Base-by-base conservation (phyloP, 148 eudicot species). In the Bassia scoparia region DNA sequence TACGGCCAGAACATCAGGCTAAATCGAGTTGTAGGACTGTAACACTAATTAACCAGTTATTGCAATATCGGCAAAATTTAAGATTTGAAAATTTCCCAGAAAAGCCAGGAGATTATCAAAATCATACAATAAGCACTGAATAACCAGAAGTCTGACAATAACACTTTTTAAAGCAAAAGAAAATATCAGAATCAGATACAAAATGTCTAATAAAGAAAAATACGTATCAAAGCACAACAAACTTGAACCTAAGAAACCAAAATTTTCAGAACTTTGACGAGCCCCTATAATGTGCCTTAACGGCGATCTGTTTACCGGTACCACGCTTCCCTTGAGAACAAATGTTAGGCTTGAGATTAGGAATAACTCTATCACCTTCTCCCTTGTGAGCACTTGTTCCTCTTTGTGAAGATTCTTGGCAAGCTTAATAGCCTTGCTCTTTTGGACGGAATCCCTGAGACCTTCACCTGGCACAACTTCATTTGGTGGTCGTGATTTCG, bases 391-490 rank as follows among this genome's bases (percentile, higher is more conserved):
- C 98, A 44, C 75, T 78, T 89, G 78, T 90, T 90, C 81, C 97
- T 86, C 81, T 90, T 89, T 74, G 58, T 79, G 41, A 34, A 35
- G 60, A 92, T 81, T 71, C 70, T 71, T 61, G 26, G 87, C 83
- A 74, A 87, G 33, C 70, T 81, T 80, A 26, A 93, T 80, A 38
- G 98, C 98, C 84, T 87, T 89, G 52, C 73, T 31, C 76, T 90
- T 93, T 84, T 90, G 92, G 35, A 73, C 71, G 4, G 88, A 77
- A 73, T 90, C 97, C 78, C 71, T 93, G 33, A 80, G 71, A 7
- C 97, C 98, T 80, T 91, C 96, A 33, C 95, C 97, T 0, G 92
- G 97, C 13, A 89, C 78, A 24, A 90, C 76, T 81, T 87, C 97
- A 59, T 75, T 55, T n/a, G 88, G 92, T 29, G 92, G 89, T 31